Conservation (phyloP, 768 basidiomycete species). For the Collybiopsis luxurians region DNA sequence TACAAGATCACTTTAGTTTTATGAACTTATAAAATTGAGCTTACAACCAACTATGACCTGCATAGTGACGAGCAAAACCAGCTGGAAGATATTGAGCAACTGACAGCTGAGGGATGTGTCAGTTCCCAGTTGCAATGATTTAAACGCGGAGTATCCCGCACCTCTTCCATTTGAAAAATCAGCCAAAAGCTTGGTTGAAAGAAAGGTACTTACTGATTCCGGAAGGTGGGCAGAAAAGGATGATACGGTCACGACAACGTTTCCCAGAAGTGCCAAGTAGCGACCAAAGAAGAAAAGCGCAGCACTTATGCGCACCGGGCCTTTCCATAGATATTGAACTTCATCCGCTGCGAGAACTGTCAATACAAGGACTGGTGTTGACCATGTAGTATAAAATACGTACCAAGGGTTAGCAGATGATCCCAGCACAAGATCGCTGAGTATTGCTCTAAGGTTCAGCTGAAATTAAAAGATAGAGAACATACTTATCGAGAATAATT, state of each 20-base stretch:
- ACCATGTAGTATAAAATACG: too few relatives aligned
- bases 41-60: slow-evolving; percentile 7
- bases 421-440: slow-evolving; percentile 6
- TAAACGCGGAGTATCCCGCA: too few relatives aligned
- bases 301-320: neutral
- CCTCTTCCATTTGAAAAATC: neutral
- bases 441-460: neutral
- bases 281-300: slow-evolving; percentile 6
- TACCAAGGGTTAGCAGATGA: slow-evolving; percentile 1
- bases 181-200: too few relatives aligned
- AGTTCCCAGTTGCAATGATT: too few relatives aligned
- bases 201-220: neutral
- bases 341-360: neutral
- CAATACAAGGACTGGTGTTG: too few relatives aligned
- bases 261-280: slow-evolving; percentile 6
- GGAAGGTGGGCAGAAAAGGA: neutral
- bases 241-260: slow-evolving; percentile 3
- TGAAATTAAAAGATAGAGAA: neutral
- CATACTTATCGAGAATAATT: slow-evolving; percentile 6
- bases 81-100: neutral
- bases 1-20: too few relatives aligned
- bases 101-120: neutral
- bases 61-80: slow-evolving; percentile 1
- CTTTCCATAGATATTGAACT: slow-evolving; percentile 7
- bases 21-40: too few relatives aligned